Evolutionary conservation across 305 asterid species (phyloP).

Genomic region (Solanum hybrid): DNA sequence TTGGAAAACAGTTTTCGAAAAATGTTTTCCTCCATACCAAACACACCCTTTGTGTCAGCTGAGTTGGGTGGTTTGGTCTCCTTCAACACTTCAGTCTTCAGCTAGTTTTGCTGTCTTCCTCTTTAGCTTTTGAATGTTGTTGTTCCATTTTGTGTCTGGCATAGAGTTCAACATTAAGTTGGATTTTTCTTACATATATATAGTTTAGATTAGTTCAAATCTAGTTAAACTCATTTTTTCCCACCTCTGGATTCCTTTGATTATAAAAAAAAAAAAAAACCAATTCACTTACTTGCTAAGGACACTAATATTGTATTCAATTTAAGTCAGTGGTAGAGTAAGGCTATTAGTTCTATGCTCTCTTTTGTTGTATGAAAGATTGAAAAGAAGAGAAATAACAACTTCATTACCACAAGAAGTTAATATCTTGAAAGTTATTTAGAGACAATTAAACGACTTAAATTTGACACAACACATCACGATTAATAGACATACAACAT

Average conservation of each 20-base stretch:
- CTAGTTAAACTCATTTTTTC: background rate
- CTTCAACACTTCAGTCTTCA: background rate
- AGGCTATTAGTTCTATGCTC: background rate
- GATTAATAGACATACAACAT: background rate
- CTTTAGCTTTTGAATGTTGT: background rate
- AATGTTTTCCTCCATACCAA: no score
- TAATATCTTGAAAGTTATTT: background rate
- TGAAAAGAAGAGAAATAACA: background rate
- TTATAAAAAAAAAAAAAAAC: background rate
- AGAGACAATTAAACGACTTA: background rate
- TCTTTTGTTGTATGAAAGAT: background rate
- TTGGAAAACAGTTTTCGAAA: no score
- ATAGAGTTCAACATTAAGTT: background rate
- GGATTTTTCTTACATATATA: background rate
- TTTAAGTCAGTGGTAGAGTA: background rate
- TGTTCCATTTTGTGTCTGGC: background rate
- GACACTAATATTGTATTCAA: background rate
- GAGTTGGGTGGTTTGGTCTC: background rate
- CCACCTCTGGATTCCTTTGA: background rate
- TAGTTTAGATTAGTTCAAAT: background rate
- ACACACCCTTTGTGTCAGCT: background rate
- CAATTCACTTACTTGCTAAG: background rate
- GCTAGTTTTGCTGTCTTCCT: background rate
- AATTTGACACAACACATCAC: background rate
- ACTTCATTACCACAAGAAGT: background rate